phyloP scores from a whole-genome alignment of 192 early-diverging fungal species.

The Lobosporangium transversale region DNA sequence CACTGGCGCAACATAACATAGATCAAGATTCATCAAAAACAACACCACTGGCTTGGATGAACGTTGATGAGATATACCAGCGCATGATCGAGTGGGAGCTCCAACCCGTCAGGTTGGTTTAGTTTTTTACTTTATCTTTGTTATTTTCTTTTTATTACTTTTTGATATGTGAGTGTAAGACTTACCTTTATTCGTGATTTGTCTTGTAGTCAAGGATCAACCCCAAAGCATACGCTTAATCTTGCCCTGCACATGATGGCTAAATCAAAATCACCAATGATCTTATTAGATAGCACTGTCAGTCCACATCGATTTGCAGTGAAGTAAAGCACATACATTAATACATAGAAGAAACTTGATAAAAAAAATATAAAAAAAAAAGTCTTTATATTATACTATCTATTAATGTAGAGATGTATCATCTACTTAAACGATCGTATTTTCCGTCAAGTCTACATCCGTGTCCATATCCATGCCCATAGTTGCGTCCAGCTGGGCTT shows the following conservation, averaged over 20 bases:
- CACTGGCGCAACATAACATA: not conserved
- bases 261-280: constrained; percentile 32
- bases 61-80: constrained; percentile 48
- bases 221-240: constrained; percentile 47
- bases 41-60: constrained; percentile 29
- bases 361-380: not conserved
- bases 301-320: constrained; percentile 41
- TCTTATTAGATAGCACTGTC: constrained; percentile 31
- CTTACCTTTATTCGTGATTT: no score
- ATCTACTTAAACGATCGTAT: no score
- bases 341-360: not conserved
- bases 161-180: no score
- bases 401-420: not conserved
- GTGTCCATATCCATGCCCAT: not conserved
- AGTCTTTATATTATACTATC: not conserved
- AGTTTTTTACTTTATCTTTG: not conserved
- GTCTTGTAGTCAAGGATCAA: constrained; percentile 36
- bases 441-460: not conserved
- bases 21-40: not conserved
- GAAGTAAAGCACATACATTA: constrained; percentile 2
- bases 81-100: constrained; percentile 46
- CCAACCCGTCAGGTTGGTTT: constrained; percentile 35
- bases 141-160: no score
- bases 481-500: constrained; percentile 1
- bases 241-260: constrained; percentile 51